Evolutionary conservation across 768 basidiomycete species (phyloP).

Genomic region (Gloeophyllum trabeum): DNA sequence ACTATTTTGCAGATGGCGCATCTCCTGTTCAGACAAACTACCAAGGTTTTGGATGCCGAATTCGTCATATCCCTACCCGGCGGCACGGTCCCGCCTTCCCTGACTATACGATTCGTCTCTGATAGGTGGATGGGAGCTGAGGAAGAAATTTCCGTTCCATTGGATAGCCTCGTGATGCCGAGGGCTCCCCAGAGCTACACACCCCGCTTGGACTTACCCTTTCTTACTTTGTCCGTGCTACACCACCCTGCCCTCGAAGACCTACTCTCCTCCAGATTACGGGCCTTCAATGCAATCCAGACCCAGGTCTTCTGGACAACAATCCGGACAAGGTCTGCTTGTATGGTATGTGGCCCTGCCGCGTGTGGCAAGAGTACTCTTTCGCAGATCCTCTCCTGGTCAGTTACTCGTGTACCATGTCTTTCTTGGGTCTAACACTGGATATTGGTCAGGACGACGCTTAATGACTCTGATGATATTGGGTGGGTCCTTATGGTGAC

Average conservation of each 20-base stretch:
- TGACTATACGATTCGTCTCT: constrained; percentile 74
- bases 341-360: constrained; percentile 68
- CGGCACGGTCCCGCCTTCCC: constrained; percentile 43
- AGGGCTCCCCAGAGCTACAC: constrained; percentile 40
- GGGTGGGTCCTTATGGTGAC: constrained; percentile 58
- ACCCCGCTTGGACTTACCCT: constrained; percentile 61
- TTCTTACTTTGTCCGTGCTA: constrained; percentile 48
- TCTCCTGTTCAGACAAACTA: constrained; percentile 59
- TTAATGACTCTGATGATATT: no score
- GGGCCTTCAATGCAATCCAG: constrained; percentile 74
- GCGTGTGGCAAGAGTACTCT: constrained; percentile 75
- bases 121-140: constrained; percentile 94
- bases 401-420: no score
- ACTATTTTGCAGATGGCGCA: constrained; percentile 75
- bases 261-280: constrained; percentile 32
- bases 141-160: constrained; percentile 48
- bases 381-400: constrained; percentile 67
- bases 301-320: constrained; percentile 84
- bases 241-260: constrained; percentile 33
- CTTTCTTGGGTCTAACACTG: no score
- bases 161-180: constrained; percentile 76
- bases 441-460: no score
- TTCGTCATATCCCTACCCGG: constrained; percentile 72
- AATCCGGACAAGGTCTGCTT: constrained; percentile 52
- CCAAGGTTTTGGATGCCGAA: constrained; percentile 46